phyloP scores from a whole-genome alignment of 1,284 basidiomycete species.

The Ganoderma meredithae region DNA sequence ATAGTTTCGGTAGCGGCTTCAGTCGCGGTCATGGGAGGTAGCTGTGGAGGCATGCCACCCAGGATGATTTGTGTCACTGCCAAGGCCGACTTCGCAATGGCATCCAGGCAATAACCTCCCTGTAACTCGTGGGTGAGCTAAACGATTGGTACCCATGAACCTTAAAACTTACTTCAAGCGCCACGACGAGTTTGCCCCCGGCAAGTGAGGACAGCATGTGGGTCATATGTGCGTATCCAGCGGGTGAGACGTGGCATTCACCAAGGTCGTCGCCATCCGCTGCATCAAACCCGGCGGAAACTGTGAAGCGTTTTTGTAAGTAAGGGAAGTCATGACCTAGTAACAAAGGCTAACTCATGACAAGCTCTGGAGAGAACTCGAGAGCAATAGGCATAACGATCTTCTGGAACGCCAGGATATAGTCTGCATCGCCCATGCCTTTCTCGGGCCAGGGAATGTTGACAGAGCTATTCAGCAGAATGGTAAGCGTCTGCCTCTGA shows the following conservation, averaged over 20 bases:
- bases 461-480: constrained; percentile 68
- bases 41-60: constrained; percentile 83
- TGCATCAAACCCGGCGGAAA: constrained; percentile 98
- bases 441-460: constrained; percentile 95
- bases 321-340: background rate
- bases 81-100: constrained; percentile 87
- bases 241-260: constrained; percentile 88
- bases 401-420: constrained; percentile 95
- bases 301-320: constrained; percentile 49
- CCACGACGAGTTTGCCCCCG: constrained; percentile 89
- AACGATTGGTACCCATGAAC: constrained; percentile 3
- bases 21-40: constrained; percentile 75
- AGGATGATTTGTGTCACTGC: constrained; percentile 88
- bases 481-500: constrained; percentile 20
- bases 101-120: constrained; percentile 96
- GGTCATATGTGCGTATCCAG: constrained; percentile 99
- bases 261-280: constrained; percentile 94
- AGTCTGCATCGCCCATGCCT: constrained; percentile 96
- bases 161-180: constrained; percentile 79
- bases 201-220: constrained; percentile 94
- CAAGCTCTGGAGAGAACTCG: constrained; percentile 95
- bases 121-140: constrained; percentile 42
- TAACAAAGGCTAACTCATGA: constrained; percentile 77
- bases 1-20: constrained; percentile 88
- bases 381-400: constrained; percentile 97